Evolutionary conservation across 352 stramenopile genomes (phyloP).

Genomic region (Phytophthora cactorum): DNA sequence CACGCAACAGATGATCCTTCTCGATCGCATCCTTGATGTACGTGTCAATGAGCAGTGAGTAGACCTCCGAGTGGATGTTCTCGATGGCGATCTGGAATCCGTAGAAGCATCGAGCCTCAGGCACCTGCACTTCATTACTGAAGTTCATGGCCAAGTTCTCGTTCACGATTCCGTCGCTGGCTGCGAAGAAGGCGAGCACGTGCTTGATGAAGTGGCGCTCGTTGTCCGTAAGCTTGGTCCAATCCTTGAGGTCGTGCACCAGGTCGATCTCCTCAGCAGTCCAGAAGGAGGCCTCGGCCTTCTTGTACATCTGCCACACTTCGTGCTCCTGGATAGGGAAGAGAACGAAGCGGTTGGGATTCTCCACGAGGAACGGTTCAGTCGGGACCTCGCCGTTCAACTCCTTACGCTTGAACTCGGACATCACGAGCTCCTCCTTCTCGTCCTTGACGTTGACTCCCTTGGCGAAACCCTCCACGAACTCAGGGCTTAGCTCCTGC

Average conservation of each 20-base stretch:
- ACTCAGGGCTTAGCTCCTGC: slow-evolving; percentile 33
- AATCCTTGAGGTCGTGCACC: slow-evolving; percentile 96
- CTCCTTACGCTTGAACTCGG: slow-evolving; percentile 89
- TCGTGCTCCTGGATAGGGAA: slow-evolving; percentile 98
- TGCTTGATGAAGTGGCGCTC: slow-evolving; percentile 98
- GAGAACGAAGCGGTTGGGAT: slow-evolving; percentile 97
- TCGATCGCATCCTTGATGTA: slow-evolving; percentile 97
- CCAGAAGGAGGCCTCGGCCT: slow-evolving; percentile 99
- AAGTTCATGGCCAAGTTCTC: slow-evolving; percentile 99
- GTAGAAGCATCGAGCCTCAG: slow-evolving; percentile 99
- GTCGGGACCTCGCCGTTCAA: slow-evolving; percentile 79
- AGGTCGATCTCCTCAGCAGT: slow-evolving; percentile 99
- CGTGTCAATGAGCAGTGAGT: slow-evolving; percentile 99
- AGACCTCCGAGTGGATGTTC: slow-evolving; percentile 99
- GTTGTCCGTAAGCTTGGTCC: slow-evolving; percentile 93
- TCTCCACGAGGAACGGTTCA: slow-evolving; percentile 96
- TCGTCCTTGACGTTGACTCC: slow-evolving; percentile 27
- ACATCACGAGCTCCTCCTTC: slow-evolving; percentile 54
- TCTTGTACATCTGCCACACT: slow-evolving; percentile 99
- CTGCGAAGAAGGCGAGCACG: slow-evolving; percentile 99
- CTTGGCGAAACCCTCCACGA: slow-evolving; percentile 31
- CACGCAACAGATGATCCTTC: slow-evolving; percentile 95
- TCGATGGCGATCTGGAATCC: slow-evolving; percentile 99
- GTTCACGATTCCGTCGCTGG: slow-evolving; percentile 99
- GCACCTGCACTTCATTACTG: slow-evolving; percentile 96